These are phyloP conservation scores for Rhodosporidiobolus sp. DNA, from an alignment of 768 basidiomycete genomes.

Conservation along the genomic window DNA sequence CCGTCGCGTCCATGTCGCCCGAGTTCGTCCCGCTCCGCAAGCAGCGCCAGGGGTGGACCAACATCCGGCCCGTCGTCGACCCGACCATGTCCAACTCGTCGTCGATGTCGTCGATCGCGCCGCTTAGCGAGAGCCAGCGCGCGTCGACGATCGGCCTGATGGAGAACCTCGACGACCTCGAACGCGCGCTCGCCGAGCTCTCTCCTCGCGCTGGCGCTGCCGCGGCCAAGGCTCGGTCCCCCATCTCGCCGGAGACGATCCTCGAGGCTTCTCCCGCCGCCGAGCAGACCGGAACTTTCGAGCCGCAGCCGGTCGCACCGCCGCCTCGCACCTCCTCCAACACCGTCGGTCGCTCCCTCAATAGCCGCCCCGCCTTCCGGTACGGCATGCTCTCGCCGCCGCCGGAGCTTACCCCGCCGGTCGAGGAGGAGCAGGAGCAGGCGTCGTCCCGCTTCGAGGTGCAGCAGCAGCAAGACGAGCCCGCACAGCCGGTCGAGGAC, in stretches of 20 bases:
- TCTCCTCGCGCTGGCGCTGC: constrained; percentile 36
- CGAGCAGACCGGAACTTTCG: not conserved
- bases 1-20: constrained; percentile 28
- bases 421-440: not conserved
- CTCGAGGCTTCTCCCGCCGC: not conserved
- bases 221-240: not conserved
- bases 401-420: not conserved
- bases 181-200: constrained; percentile 42
- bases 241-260: constrained; percentile 4
- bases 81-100: constrained; percentile 22
- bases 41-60: constrained; percentile 35
- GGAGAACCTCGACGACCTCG: constrained; percentile 44
- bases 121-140: constrained; percentile 11
- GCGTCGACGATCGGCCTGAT: constrained; percentile 39
- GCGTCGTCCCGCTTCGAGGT: not conserved
- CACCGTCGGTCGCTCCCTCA: not conserved
- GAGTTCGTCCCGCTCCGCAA: constrained; percentile 22
- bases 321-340: not conserved
- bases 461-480: not conserved
- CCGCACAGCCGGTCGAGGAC: not conserved
- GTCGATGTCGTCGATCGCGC: constrained; percentile 13
- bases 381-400: constrained; percentile 4
- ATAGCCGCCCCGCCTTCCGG: constrained; percentile 9
- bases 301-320: not conserved
- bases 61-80: constrained; percentile 22